Evolutionary conservation across 2,329 filamentous ascomycete genomes (phyloP).

Genomic region (Phialophora expanda): DNA sequence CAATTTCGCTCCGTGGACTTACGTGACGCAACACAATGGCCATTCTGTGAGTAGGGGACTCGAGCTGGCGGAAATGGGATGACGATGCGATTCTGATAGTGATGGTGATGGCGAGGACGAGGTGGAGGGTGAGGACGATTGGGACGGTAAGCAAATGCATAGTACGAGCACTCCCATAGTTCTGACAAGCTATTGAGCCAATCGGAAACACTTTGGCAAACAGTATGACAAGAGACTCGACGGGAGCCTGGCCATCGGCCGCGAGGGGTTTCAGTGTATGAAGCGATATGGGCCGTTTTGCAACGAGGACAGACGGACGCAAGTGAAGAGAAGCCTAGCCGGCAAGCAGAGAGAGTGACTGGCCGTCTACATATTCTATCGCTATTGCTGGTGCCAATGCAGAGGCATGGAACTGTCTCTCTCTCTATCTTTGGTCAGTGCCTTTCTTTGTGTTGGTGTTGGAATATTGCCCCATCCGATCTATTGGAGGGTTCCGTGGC

Average conservation of each 20-base stretch:
- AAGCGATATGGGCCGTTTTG: too few relatives aligned
- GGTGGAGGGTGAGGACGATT: too few relatives aligned
- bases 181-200: too few relatives aligned
- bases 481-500: not conserved
- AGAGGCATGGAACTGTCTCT: not conserved
- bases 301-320: not conserved
- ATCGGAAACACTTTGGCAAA: too few relatives aligned
- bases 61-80: too few relatives aligned
- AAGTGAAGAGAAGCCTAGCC: not conserved
- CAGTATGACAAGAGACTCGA: too few relatives aligned
- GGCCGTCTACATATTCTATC: not conserved
- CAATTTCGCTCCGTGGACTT: not conserved
- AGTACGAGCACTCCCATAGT: too few relatives aligned
- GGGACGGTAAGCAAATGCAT: too few relatives aligned
- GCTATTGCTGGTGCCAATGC: not conserved
- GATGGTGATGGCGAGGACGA: too few relatives aligned
- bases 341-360: not conserved
- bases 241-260: too few relatives aligned
- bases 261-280: too few relatives aligned
- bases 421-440: not conserved
- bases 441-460: not conserved
- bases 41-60: not conserved
- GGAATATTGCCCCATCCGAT: not conserved
- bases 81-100: too few relatives aligned
- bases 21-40: not conserved